These are phyloP conservation scores for Xylaria palmicola DNA, from an alignment of 495 filamentous ascomycete genomes.

Conservation along the genomic window DNA sequence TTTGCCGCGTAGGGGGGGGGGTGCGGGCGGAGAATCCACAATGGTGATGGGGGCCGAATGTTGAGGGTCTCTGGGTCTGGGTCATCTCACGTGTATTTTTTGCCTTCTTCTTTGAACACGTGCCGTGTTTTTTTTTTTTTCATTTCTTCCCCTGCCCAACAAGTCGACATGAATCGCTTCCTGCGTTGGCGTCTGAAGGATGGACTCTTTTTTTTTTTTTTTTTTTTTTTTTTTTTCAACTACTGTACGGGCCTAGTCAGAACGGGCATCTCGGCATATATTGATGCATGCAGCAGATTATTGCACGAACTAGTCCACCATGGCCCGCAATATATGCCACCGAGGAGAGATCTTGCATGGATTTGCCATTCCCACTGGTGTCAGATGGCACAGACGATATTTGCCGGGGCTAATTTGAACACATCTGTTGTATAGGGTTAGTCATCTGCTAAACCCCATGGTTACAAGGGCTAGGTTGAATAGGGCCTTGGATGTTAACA, in stretches of 20 bases:
- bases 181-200: too few relatives aligned
- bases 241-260: not conserved
- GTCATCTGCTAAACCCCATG: not conserved
- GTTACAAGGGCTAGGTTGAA: not conserved
- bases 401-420: conserved; percentile 16
- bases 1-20: too few relatives aligned
- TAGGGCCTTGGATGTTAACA: not conserved
- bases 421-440: not conserved
- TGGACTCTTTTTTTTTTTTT: too few relatives aligned
- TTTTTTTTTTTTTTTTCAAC: too few relatives aligned
- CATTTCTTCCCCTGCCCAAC: too few relatives aligned
- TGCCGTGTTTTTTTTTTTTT: too few relatives aligned
- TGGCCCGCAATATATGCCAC: conserved; percentile 6
- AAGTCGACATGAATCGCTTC: too few relatives aligned
- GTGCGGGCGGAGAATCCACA: too few relatives aligned
- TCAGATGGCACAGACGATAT: conserved; percentile 3
- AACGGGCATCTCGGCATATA: conserved; percentile 13
- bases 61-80: too few relatives aligned
- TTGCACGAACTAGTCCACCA: not conserved
- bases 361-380: conserved; percentile 4
- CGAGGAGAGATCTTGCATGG: conserved; percentile 12
- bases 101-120: too few relatives aligned
- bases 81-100: too few relatives aligned
- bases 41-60: too few relatives aligned
- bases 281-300: conserved; percentile 13